Evolutionary conservation across 208 protist genomes (phyloP).

Genomic region (Acanthamoeba royreba): DNA sequence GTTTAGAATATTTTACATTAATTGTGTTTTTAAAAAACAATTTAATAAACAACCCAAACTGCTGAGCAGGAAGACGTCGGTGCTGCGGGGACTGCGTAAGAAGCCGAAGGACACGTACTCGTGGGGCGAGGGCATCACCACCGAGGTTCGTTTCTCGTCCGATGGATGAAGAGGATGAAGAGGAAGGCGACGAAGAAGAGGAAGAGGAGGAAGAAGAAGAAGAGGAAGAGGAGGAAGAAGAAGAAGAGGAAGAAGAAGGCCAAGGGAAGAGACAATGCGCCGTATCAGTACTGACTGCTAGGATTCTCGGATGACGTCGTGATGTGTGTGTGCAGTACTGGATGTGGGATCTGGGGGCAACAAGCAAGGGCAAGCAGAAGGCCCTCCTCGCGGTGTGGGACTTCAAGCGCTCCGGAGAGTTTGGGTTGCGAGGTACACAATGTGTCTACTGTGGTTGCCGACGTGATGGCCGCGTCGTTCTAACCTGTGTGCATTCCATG

Average conservation of each 20-base stretch:
- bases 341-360: background rate
- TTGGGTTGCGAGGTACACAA: background rate
- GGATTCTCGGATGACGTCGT: background rate
- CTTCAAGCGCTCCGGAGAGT: background rate
- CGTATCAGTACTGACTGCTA: background rate
- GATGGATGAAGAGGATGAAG: background rate
- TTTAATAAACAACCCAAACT: too few species aligned
- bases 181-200: background rate
- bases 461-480: background rate
- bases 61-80: background rate
- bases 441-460: background rate
- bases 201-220: background rate
- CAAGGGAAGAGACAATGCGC: too few species aligned
- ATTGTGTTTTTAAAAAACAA: background rate
- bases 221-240: background rate
- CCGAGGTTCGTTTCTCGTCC: background rate
- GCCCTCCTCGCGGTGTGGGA: constrained; percentile 5
- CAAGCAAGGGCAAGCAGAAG: background rate
- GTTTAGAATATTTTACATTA: background rate
- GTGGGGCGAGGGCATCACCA: background rate
- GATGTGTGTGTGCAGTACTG: background rate
- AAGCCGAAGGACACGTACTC: background rate
- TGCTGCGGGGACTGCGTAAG: background rate
- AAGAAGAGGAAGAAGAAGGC: background rate
- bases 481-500: background rate